These are phyloP conservation scores for Protea cynaroides DNA, from an alignment of 164 flowering plant species.

Conservation along the genomic window DNA sequence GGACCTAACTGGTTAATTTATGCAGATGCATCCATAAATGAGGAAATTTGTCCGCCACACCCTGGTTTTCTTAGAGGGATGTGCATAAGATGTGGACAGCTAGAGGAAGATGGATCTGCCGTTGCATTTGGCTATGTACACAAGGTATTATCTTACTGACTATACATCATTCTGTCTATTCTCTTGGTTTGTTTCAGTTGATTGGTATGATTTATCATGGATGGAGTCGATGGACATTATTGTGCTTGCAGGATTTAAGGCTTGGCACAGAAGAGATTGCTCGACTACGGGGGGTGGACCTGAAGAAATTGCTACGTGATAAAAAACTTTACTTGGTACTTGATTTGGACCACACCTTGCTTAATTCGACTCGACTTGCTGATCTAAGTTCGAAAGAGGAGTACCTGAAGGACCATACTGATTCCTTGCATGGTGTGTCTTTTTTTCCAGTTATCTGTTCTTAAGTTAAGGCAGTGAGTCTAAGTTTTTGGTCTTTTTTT, in stretches of 20 bases:
- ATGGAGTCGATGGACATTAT: not conserved
- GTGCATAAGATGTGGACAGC: constrained; percentile 65
- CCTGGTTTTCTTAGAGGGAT: constrained; percentile 52
- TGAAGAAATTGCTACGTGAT: constrained; percentile 42
- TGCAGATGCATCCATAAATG: constrained; percentile 30
- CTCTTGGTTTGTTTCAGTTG: not conserved
- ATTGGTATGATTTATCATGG: not conserved
- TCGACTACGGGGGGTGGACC: constrained; percentile 48
- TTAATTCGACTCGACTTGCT: constrained; percentile 55
- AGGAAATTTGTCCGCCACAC: constrained; percentile 42
- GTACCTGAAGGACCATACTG: constrained; percentile 40
- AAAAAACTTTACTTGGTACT: constrained; percentile 68
- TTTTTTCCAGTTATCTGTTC: not conserved
- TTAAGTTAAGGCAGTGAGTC: too few relatives aligned
- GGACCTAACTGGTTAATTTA: not conserved
- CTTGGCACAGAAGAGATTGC: constrained; percentile 58
- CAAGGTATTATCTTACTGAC: constrained; percentile 36
- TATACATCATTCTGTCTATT: not conserved
- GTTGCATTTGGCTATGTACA: constrained; percentile 72
- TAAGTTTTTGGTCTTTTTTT: too few relatives aligned
- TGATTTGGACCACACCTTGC: constrained; percentile 83
- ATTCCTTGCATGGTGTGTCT: constrained; percentile 48
- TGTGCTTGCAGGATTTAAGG: constrained; percentile 49
- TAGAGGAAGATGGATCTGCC: constrained; percentile 46
- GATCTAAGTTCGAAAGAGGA: constrained; percentile 54